phyloP scores from a whole-genome alignment of 1,284 basidiomycete genomes.

The Neotropicomus parvogracilis region DNA sequence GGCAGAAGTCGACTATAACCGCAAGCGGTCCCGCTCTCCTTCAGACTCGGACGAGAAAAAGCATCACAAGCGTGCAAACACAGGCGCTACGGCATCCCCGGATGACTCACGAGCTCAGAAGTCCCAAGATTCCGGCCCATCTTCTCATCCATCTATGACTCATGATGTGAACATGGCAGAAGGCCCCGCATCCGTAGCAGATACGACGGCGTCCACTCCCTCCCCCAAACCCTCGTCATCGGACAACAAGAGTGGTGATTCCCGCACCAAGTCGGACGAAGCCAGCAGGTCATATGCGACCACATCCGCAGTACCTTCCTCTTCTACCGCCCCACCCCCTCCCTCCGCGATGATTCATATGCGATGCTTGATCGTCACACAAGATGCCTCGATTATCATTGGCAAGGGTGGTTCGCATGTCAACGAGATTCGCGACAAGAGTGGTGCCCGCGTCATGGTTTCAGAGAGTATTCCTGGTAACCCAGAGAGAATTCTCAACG shows the following conservation, averaged over 20 bases:
- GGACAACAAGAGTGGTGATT: slow-evolving; percentile 39
- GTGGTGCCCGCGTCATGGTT: slow-evolving; percentile 91
- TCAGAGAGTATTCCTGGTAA: slow-evolving; percentile 97
- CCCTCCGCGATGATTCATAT: slow-evolving; percentile 82
- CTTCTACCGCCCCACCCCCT: slow-evolving; percentile 41
- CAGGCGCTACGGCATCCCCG: slow-evolving; percentile 55
- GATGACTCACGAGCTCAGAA: slow-evolving; percentile 52
- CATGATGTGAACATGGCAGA: slow-evolving; percentile 64
- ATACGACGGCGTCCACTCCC: slow-evolving; percentile 56
- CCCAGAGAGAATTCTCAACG: slow-evolving; percentile 96
- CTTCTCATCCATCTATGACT: slow-evolving; percentile 42
- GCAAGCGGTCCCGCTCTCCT: slow-evolving; percentile 81
- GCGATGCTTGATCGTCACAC: slow-evolving; percentile 96
- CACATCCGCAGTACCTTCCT: slow-evolving; percentile 46
- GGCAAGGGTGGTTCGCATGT: slow-evolving; percentile 96
- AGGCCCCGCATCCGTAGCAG: slow-evolving; percentile 42
- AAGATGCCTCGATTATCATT: slow-evolving; percentile 99
- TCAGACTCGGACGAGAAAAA: slow-evolving; percentile 77
- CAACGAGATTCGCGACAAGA: slow-evolving; percentile 98
- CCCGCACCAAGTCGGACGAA: slow-evolving; percentile 34
- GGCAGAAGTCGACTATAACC: slow-evolving; percentile 76
- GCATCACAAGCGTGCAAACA: slow-evolving; percentile 78
- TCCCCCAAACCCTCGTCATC: slow-evolving; percentile 42
- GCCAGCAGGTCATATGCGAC: slow-evolving; percentile 34
- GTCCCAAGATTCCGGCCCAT: slow-evolving; percentile 39